phyloP scores from a whole-genome alignment of 2,329 filamentous ascomycete species.

The Immersiporthe knoxdaviesiana region DNA sequence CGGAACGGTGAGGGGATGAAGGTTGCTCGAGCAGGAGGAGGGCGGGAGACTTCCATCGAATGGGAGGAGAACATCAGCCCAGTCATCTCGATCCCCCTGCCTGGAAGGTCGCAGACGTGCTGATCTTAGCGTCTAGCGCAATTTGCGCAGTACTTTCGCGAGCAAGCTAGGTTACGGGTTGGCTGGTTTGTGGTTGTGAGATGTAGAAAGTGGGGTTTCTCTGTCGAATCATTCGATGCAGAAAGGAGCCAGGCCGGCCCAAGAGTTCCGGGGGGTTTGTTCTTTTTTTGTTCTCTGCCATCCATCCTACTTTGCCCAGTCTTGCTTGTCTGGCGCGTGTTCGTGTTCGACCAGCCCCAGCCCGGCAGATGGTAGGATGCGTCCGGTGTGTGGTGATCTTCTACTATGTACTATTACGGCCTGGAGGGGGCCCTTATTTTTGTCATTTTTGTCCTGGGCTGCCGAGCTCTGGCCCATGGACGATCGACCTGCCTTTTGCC shows the following conservation, averaged over 20 bases:
- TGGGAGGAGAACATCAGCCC: not conserved
- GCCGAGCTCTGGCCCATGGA: not conserved
- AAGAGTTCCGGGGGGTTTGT: constrained; percentile 2
- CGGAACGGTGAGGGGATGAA: too few species aligned
- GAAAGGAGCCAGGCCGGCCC: constrained; percentile 9
- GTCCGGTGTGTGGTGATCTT: not conserved
- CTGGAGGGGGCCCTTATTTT: not conserved
- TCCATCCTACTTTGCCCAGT: not conserved
- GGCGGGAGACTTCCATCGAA: not conserved
- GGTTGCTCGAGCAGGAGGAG: not conserved
- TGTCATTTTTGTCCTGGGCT: not conserved
- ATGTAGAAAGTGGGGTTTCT: constrained; percentile 13
- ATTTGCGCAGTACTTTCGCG: constrained; percentile 18
- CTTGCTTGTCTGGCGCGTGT: not conserved
- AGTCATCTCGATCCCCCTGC: constrained; percentile 27
- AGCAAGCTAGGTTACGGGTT: constrained; percentile 18
- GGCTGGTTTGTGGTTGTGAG: constrained; percentile 12
- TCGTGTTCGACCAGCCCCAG: constrained; percentile 6
- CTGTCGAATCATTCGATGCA: constrained; percentile 22
- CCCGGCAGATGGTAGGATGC: not conserved
- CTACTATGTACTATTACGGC: not conserved
- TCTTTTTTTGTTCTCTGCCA: not conserved
- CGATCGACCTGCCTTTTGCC: not conserved
- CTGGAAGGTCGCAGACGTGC: constrained; percentile 14
- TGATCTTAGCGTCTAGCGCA: constrained; percentile 24